Percentiles rank a stretch among this genome's conserved stretches.
These are phyloP conservation scores for Metschnikowia kunwiensis DNA, from an alignment of 805 yeast genomes.

Conservation along the genomic window DNA sequence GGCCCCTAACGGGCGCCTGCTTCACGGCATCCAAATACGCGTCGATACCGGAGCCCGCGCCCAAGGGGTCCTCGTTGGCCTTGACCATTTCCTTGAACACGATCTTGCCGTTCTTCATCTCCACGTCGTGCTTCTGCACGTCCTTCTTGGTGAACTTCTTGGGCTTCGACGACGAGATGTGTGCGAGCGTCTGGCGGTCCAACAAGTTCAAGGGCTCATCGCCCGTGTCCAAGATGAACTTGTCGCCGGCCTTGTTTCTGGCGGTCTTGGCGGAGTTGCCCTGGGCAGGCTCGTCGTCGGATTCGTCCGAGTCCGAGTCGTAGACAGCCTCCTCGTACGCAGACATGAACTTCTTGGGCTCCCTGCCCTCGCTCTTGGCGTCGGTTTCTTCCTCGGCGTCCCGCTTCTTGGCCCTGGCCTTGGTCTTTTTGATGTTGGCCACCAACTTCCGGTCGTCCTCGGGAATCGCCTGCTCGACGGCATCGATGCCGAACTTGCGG, in stretches of 20 bases:
- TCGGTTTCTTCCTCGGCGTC: slow-evolving; percentile 39
- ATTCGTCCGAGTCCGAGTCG: slow-evolving; percentile 58
- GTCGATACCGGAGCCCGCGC: slow-evolving; percentile 61
- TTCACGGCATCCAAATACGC: slow-evolving; percentile 93
- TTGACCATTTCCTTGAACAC: slow-evolving; percentile 53
- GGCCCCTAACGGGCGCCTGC: slow-evolving; percentile 93
- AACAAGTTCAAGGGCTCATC: slow-evolving; percentile 83
- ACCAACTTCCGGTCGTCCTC: slow-evolving; percentile 83
- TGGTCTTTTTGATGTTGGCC: slow-evolving; percentile 79
- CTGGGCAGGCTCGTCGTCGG: slow-evolving; percentile 42
- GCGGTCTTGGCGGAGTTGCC: slow-evolving; percentile 24
- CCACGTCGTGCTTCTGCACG: slow-evolving; percentile 31
- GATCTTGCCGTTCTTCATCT: slow-evolving; percentile 62
- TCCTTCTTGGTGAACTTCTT: slow-evolving; percentile 49
- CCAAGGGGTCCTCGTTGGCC: slow-evolving; percentile 42
- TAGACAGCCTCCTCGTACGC: slow-evolving; percentile 92
- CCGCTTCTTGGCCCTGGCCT: slow-evolving; percentile 80
- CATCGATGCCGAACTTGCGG: slow-evolving; percentile 86
- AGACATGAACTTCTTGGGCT: slow-evolving; percentile 59
- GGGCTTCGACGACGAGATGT: slow-evolving; percentile 86
- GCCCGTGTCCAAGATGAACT: slow-evolving; percentile 73
- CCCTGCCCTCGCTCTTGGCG: slow-evolving; percentile 19
- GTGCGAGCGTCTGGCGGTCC: slow-evolving; percentile 80
- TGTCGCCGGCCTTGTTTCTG: slow-evolving; percentile 38
- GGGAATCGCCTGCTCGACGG: slow-evolving; percentile 80